phyloP scores from a whole-genome alignment of 768 basidiomycete species.

The Nevesoporus exiguus region DNA sequence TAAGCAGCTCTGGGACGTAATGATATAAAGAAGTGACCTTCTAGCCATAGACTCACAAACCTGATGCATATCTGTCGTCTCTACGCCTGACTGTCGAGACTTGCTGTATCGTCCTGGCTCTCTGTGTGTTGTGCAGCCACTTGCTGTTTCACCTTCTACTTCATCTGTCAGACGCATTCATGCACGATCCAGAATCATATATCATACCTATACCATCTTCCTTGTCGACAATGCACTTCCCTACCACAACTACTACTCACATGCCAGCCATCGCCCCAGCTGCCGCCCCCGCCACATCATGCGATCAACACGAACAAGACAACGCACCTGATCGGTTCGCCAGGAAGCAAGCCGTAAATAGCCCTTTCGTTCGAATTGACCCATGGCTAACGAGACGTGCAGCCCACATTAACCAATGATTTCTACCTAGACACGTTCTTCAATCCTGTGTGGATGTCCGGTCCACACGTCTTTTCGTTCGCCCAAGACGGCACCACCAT shows the following conservation, averaged over 20 bases:
- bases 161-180: not conserved
- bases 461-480: constrained; percentile 14
- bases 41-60: not conserved
- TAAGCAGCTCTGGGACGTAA: not conserved
- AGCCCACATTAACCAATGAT: constrained; percentile 28
- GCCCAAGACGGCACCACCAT: constrained; percentile 8
- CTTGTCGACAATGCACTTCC: not conserved
- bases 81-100: not conserved
- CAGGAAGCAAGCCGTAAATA: not conserved
- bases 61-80: no score
- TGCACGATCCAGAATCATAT: not conserved
- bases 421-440: constrained; percentile 48
- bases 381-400: not conserved
- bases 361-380: no score
- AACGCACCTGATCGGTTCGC: not conserved
- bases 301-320: not conserved
- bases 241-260: not conserved
- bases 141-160: not conserved
- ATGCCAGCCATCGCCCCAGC: not conserved
- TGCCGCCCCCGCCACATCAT: not conserved
- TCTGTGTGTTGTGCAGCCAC: not conserved
- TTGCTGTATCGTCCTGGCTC: not conserved
- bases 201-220: not conserved
- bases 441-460: constrained; percentile 33
- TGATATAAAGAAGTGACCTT: not conserved